Conservation (phyloP, 1,284 basidiomycete genomes). For the Cystobasidium sp. region DNA sequence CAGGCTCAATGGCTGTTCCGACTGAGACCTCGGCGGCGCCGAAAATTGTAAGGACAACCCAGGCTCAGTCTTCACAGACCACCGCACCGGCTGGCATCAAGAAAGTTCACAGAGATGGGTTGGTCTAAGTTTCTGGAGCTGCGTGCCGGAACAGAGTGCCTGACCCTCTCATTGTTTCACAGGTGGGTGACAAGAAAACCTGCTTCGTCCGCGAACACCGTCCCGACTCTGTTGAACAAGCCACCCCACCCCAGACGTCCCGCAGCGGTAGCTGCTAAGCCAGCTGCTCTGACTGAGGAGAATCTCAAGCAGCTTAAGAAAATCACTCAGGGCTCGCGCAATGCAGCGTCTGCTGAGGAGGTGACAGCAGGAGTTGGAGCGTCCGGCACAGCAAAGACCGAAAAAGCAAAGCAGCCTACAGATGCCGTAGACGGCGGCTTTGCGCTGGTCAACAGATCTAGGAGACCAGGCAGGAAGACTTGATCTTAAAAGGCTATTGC, state of each 20-base stretch:
- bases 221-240: background rate
- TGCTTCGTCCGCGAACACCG: background rate
- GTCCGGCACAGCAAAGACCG: background rate
- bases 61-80: too few relatives aligned
- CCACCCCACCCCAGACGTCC: background rate
- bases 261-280: background rate
- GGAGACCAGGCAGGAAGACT: background rate
- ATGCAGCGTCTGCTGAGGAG: background rate
- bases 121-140: background rate
- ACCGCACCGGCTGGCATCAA: background rate
- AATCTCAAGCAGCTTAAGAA: slow-evolving; percentile 9
- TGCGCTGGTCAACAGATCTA: background rate
- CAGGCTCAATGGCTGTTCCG: too few relatives aligned
- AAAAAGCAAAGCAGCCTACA: background rate
- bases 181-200: background rate
- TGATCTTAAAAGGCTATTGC: background rate
- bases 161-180: background rate
- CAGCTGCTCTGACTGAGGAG: background rate
- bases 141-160: background rate
- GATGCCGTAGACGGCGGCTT: background rate
- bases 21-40: too few relatives aligned
- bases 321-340: background rate
- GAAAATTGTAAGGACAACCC: too few relatives aligned
- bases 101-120: slow-evolving; percentile 9
- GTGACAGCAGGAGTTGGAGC: background rate